Evolutionary conservation across 2,329 filamentous ascomycete genomes (phyloP), one percentile per base, ranked within the genome.

Genomic region (Ceratocystis albifundus): DNA sequence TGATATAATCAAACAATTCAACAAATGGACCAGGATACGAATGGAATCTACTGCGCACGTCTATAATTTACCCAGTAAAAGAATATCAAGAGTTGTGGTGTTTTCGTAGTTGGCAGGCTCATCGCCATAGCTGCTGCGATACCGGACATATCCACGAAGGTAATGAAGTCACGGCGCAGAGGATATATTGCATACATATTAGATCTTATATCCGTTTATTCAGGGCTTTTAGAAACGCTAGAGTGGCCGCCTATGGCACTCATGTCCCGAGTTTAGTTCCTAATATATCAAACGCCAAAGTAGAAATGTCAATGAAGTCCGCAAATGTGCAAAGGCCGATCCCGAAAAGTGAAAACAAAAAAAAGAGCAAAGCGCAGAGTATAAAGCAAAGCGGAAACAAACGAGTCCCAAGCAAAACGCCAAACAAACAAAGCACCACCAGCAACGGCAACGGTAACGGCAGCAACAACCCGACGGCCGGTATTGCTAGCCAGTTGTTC

Each of bases 231-330:
- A 17, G 48, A 53, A 53, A 53, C 36, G 22, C 3, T 12, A 53
- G 48, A 22, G 48, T 6, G 48, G 48, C 28, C 10, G 15, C n/a
- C 15, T 32, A 6, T 17, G 7, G 22, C 25, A 22, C 45, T 20
- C 15, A 45, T 15, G 44, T 50, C 12, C 36, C 12, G 1, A 17
- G 1, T 20, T 50, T 63, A 48, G 20, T 48, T 46, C 41, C 25
- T 17, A 63, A 17, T 50, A 63, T 32, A 63, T 63, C 44, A 63
- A 63, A 63, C 61, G 61, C 61, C 61, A 63, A n/a, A n/a, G 22
- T 17, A 28, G 36, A 25, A 48, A 48, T 25, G 44, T n/a, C 2
- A n/a, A n/a, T n/a, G n/a, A 36, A 63, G 44, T 63, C 41, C 44
- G 61, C 61, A 28, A 63, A 36, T 8, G 36, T 63, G 61, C 41